Evolutionary conservation across 192 early-diverging fungal species (phyloP), one percentile per base, ranked within the genome.

Genomic region (Coemansia sp.): DNA sequence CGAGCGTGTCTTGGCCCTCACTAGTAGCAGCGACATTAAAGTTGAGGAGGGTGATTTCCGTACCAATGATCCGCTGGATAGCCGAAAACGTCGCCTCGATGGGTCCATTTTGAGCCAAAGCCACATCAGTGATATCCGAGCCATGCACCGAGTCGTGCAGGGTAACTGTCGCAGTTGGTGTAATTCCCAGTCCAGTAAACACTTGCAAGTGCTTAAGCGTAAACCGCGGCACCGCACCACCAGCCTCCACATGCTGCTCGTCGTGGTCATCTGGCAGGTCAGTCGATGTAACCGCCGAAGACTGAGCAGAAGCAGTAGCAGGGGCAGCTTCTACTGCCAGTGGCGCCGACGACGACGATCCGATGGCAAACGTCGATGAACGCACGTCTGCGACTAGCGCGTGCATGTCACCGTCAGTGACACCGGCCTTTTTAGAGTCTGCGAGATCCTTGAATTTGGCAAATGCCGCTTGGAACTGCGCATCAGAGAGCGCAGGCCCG

Each of bases 21-120:
- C 91, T 94, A 27, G 95, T 91, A 14, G 93, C 93, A 39, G 88
- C 89, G 31, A 97, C 90, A 64, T 92, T 94, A 74, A 92, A 97
- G 64, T 89, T 86, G 57, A 92, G 90, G 68, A 97, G 87, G 27
- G 89, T 82, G 64, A 93, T 91, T 60, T 82, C 74, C 68, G 87
- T 81, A 25, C 88, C 87, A 1, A 91, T 88, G 62, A 94, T 82
- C 42, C 94, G 92, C 84, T 97, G 94, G 68, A 97, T 97, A 45
- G 89, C 92, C 38, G 79, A 85, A 83, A 94, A 97, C 51, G 93
- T 88, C 14, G 96, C 94, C 72, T 95, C 92, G 32, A 97, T 90
- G 9, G 96, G 92, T 11, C 96, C 94, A 70, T 90, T 89, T 40
- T 72, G 63, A 19, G 91, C 94, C 47, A 91, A 86, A 19, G 94